These are phyloP conservation scores for Yamadazyma mexicana DNA, from an alignment of 1,139 yeast genomes.

Conservation along the genomic window DNA sequence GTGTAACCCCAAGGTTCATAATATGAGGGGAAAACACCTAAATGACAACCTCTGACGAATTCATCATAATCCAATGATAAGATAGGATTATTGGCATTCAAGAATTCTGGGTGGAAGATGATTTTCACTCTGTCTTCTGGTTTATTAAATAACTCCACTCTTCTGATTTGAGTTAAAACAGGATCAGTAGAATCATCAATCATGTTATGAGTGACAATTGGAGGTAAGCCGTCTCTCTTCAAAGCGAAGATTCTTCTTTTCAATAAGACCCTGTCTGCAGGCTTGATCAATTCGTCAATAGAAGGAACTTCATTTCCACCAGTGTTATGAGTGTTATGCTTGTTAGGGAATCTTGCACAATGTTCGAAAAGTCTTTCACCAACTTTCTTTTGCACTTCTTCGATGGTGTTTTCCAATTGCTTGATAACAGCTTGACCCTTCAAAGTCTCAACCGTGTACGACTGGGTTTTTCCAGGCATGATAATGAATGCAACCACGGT, in stretches of 20 bases:
- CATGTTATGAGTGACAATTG: conserved; percentile 98
- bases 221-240: conserved; percentile 85
- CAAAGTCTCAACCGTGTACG: conserved; percentile 93
- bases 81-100: conserved; percentile 93
- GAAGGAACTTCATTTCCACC: conserved; percentile 52
- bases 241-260: conserved; percentile 93
- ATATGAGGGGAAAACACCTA: conserved; percentile 98
- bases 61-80: conserved; percentile 94
- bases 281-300: conserved; percentile 79
- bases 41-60: conserved; percentile 95
- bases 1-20: conserved; percentile 99
- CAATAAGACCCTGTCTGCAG: conserved; percentile 84
- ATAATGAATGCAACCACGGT: conserved; percentile 97
- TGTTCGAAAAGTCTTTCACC: conserved; percentile 89
- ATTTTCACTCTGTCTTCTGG: conserved; percentile 92
- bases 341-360: conserved; percentile 78
- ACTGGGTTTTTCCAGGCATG: conserved; percentile 95
- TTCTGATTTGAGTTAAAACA: conserved; percentile 85
- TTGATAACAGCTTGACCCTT: conserved; percentile 95
- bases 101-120: conserved; percentile 95
- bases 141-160: conserved; percentile 86
- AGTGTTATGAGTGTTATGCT: conserved; percentile 56
- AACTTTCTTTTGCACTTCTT: conserved; percentile 83
- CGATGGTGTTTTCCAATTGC: conserved; percentile 85
- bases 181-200: conserved; percentile 90